Conservation (phyloP, 139 green algal genomes). For the Edaphochlamys debaryana region DNA sequence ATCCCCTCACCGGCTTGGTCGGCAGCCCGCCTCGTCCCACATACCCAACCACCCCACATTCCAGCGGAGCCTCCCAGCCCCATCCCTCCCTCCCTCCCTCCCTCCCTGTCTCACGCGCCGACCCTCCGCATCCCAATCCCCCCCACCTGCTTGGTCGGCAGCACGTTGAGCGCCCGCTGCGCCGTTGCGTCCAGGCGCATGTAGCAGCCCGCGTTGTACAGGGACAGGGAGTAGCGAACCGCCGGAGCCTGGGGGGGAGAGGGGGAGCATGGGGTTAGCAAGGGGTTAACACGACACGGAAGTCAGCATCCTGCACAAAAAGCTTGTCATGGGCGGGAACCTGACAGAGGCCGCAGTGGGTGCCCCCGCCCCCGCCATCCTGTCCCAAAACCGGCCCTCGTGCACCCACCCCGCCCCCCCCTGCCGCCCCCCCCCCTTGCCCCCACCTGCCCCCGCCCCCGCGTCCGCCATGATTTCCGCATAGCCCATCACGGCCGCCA, state of each 20-base stretch:
- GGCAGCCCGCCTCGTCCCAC: no score
- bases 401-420: not conserved
- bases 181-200: conserved; percentile 62
- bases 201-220: conserved; percentile 78
- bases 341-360: no score
- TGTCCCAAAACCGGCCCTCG: no score
- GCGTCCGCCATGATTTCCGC: conserved; percentile 48
- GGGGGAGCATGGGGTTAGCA: no score
- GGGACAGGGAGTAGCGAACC: conserved; percentile 72
- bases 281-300: no score
- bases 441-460: not conserved
- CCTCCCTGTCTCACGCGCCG: not conserved
- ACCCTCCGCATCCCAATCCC: not conserved
- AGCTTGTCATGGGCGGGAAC: no score
- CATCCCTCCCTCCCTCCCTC: not conserved
- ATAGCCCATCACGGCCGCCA: conserved; percentile 81
- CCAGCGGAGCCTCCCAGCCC: no score
- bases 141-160: conserved; percentile 60
- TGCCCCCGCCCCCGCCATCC: no score
- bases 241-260: no score
- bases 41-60: no score
- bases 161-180: conserved; percentile 88
- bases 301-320: no score
- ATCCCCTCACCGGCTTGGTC: no score
- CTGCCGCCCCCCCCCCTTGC: not conserved